Evolutionary conservation across 2,329 filamentous ascomycete species (phyloP).

Genomic region (Cladosporium sp.): DNA sequence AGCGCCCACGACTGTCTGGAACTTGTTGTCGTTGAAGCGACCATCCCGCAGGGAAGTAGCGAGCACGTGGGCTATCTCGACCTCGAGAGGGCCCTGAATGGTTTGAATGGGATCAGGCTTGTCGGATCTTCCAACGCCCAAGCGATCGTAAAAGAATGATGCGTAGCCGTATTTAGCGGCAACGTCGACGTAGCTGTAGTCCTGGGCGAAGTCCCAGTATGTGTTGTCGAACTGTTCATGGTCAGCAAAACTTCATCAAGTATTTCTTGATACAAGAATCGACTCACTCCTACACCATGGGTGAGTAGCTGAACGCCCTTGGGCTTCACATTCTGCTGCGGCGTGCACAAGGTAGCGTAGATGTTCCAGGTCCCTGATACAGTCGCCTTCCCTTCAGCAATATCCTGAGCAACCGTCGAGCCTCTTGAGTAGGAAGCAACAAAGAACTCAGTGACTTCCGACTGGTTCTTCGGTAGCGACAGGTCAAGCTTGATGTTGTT

Average conservation of each 20-base stretch:
- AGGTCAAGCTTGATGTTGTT: slow-evolving; percentile 28
- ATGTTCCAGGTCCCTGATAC: slow-evolving; percentile 20
- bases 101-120: slow-evolving; percentile 37
- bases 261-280: not conserved
- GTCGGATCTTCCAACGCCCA: slow-evolving; percentile 36
- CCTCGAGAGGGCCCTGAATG: slow-evolving; percentile 36
- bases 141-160: slow-evolving; percentile 41
- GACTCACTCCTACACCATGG: slow-evolving; percentile 34
- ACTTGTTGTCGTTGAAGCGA: slow-evolving; percentile 25
- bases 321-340: slow-evolving; percentile 15
- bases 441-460: slow-evolving; percentile 26
- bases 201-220: slow-evolving; percentile 37
- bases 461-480: slow-evolving; percentile 25
- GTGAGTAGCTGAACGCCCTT: slow-evolving; percentile 37
- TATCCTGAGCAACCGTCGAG: slow-evolving; percentile 15
- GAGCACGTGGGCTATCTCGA: slow-evolving; percentile 35
- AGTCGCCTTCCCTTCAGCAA: slow-evolving; percentile 13
- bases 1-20: slow-evolving; percentile 36
- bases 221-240: not conserved
- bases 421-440: slow-evolving; percentile 15
- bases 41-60: slow-evolving; percentile 28
- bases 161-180: slow-evolving; percentile 36
- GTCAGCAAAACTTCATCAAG: not conserved
- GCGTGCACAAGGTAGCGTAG: slow-evolving; percentile 24
- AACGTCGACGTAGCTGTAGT: slow-evolving; percentile 40